Base-by-base conservation (phyloP, 1,139 yeast species). In the Meyerozyma elateridarum region DNA sequence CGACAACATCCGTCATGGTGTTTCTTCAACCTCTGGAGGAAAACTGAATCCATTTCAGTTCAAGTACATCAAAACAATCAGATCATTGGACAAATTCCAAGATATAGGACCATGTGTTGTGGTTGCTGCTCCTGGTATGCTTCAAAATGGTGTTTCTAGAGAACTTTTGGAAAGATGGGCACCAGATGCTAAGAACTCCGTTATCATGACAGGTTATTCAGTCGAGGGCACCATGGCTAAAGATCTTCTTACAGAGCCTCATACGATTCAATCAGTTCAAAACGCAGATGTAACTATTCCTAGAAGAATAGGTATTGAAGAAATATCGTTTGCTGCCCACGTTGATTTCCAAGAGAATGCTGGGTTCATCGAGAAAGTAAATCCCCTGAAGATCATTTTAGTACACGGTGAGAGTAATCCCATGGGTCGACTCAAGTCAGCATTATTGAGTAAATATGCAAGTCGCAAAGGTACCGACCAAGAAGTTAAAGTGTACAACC, bases 341-440 rank as follows among this genome's bases (percentile, higher is more conserved):
- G 99, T 93, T 13, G 98, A 93, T 54, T 91, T 83, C 57, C 89
- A 85, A 48, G 96, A 91, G 52, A 91, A 91, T 48, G 70, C 95
- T 1, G 87, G 84, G 38, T 91, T 91, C 49, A 91, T 91, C 35
- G 96, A 89, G 47, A 67, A 79, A 39, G 87, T 91, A 5, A 82
- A 83, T 38, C 95, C 99, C 0, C 74, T 75, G 41, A 79, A 83
- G 37, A 81, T 83, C 34, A 87, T 91, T 38, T 69, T 91, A 37
- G 99, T 91, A 1, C 99, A 91, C 54, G 99, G 99, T n/a, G 99
- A 91, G 52, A 79, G 94, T 3, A 88, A 85, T 45, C 96, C 96
- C 18, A 91, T 91, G 98, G 98, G 97, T 36, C 78, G 98, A 52
- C 64, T 91, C 35, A 91, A 91, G 54, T 85, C 96, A 16, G 98